phyloP scores from a whole-genome alignment of 192 early-diverging fungal genomes.

The Coemansia guatemalensis region DNA sequence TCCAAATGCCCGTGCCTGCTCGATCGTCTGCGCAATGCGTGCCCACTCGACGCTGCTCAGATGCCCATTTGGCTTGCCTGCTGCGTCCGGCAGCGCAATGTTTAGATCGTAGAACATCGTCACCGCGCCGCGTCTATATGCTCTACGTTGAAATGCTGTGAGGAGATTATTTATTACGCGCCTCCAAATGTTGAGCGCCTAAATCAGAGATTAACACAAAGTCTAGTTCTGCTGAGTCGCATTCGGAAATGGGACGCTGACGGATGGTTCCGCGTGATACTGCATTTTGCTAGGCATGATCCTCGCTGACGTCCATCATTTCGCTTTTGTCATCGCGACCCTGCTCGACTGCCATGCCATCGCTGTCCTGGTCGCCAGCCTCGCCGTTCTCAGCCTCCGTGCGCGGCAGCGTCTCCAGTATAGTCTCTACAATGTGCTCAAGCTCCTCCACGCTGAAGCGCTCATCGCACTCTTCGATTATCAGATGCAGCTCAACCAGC shows the following conservation, averaged over 20 bases:
- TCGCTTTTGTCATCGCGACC: slow-evolving; percentile 11
- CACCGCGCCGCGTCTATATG: neutral
- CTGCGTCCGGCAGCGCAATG: slow-evolving; percentile 44
- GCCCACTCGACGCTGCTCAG: slow-evolving; percentile 40
- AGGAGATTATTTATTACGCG: too few relatives aligned
- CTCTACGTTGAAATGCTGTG: too few relatives aligned
- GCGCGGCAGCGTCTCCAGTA: slow-evolving; percentile 52
- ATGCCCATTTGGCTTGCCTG: slow-evolving; percentile 26
- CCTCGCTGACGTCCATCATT: neutral
- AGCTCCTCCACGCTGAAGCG: slow-evolving; percentile 59
- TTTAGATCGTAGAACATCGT: slow-evolving; percentile 54
- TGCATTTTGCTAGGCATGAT: neutral
- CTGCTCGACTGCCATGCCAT: slow-evolving; percentile 10
- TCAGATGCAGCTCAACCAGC: slow-evolving; percentile 64
- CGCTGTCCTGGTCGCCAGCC: slow-evolving; percentile 5
- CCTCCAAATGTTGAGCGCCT: too few relatives aligned
- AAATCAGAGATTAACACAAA: neutral
- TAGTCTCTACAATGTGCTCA: slow-evolving; percentile 54
- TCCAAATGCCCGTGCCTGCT: slow-evolving; percentile 37
- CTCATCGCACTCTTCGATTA: slow-evolving; percentile 73
- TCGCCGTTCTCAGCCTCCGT: slow-evolving; percentile 15
- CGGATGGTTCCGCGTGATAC: neutral
- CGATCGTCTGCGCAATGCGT: slow-evolving; percentile 32
- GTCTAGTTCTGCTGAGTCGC: neutral
- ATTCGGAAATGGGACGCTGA: neutral